phyloP scores from a whole-genome alignment of 129 eudicot species.

The Lonicera japonica region DNA sequence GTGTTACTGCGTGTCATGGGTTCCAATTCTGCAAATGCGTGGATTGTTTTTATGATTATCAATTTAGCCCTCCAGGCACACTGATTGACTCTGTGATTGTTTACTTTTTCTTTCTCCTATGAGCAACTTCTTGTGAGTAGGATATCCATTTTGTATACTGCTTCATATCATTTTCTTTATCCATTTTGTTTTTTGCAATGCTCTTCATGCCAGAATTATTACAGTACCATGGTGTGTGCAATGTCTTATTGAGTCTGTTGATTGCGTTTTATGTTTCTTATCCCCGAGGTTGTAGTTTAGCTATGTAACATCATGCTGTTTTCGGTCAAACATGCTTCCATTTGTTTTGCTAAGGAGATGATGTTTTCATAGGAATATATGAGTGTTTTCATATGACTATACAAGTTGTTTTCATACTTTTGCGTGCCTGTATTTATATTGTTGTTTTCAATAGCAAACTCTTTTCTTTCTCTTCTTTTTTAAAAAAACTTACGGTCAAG shows the following conservation, averaged over 20 bases:
- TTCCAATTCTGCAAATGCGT: too few relatives aligned
- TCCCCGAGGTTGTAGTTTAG: too few relatives aligned
- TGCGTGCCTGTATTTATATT: neutral
- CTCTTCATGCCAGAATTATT: neutral
- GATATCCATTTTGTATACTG: neutral
- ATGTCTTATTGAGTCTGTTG: neutral
- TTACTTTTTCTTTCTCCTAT: neutral
- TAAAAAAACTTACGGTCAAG: neutral
- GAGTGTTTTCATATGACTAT: neutral
- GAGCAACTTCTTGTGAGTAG: neutral
- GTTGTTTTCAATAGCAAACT: neutral
- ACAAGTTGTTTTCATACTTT: neutral
- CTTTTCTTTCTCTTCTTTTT: too few relatives aligned
- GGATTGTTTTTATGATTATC: neutral
- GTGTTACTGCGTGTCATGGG: too few relatives aligned
- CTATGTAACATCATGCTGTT: too few relatives aligned
- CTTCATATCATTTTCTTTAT: neutral
- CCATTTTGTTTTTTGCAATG: neutral
- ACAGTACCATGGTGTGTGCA: neutral
- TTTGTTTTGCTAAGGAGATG: neutral
- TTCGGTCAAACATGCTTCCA: neutral
- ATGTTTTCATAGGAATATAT: too few relatives aligned
- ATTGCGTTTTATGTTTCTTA: too few relatives aligned
- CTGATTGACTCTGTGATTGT: neutral
- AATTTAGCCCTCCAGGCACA: neutral